Evolutionary conservation across 2,329 filamentous ascomycete genomes (phyloP).

Genomic region (Zymoseptoria ardabiliae): DNA sequence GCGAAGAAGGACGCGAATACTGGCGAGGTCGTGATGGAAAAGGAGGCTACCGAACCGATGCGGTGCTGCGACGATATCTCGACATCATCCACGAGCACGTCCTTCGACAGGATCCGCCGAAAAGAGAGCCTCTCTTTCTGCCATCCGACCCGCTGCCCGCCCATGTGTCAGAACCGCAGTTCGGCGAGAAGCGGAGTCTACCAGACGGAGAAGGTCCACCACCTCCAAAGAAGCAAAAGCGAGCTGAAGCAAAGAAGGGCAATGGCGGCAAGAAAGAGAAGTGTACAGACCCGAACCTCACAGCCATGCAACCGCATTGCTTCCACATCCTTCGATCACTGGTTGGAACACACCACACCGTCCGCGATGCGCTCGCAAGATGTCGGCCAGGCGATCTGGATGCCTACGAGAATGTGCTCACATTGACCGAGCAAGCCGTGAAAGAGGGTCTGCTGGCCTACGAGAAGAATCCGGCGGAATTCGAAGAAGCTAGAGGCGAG

Average conservation of each 20-base stretch:
- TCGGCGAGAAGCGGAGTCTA: constrained; percentile 2
- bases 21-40: constrained; percentile 74
- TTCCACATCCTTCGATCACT: constrained; percentile 86
- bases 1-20: constrained; percentile 68
- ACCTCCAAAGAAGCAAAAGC: constrained; percentile 32
- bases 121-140: constrained; percentile 65
- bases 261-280: constrained; percentile 35
- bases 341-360: constrained; percentile 69
- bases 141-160: constrained; percentile 45
- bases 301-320: constrained; percentile 80
- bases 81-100: constrained; percentile 81
- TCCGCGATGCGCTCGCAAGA: constrained; percentile 75
- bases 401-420: constrained; percentile 68
- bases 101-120: constrained; percentile 57
- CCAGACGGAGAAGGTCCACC: constrained; percentile 1
- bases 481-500: constrained; percentile 27
- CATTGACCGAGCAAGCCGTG: constrained; percentile 67
- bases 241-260: constrained; percentile 25
- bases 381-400: constrained; percentile 62
- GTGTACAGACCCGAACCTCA: constrained; percentile 57
- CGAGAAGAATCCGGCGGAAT: constrained; percentile 36
- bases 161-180: constrained; percentile 4
- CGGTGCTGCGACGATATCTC: constrained; percentile 77
- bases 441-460: constrained; percentile 66
- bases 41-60: constrained; percentile 83